Evolutionary conservation across 768 basidiomycete species (phyloP).

Genomic region (Hortiboletus campestris): DNA sequence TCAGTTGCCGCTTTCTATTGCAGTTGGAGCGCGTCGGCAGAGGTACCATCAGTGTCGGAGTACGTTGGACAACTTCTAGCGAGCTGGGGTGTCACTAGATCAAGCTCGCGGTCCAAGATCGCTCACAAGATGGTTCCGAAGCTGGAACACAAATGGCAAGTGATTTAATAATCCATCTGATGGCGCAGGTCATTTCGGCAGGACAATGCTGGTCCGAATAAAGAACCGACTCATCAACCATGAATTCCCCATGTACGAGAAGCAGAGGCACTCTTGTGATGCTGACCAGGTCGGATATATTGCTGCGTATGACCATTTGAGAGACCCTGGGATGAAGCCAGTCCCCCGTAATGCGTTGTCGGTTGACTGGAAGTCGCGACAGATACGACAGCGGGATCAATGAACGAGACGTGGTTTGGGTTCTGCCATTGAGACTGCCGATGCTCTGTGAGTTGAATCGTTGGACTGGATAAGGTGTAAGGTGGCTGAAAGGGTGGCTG

Average conservation of each 20-base stretch:
- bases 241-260: conserved; percentile 26
- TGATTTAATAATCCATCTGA: conserved; percentile 9
- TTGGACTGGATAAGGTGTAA: conserved; percentile 4
- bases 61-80: not conserved
- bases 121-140: not conserved
- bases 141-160: conserved; percentile 5
- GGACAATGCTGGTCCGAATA: not conserved
- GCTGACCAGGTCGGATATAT: conserved; percentile 18
- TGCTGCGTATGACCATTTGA: conserved; percentile 14
- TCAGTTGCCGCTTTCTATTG: conserved; percentile 1
- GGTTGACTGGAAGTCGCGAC: conserved; percentile 1
- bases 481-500: conserved; percentile 15
- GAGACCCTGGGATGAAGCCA: conserved; percentile 12
- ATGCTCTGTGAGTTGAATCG: conserved; percentile 9
- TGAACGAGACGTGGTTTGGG: conserved; percentile 5
- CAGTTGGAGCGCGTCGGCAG: conserved; percentile 1
- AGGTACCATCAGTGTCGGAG: conserved; percentile 1
- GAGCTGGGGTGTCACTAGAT: not conserved
- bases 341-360: conserved; percentile 2
- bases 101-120: not conserved
- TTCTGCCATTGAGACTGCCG: conserved; percentile 15
- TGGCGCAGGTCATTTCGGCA: not conserved
- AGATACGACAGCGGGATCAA: conserved; percentile 27
- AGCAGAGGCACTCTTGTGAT: conserved; percentile 18
- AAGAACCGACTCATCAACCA: conserved; percentile 17